Evolutionary conservation across 2,329 filamentous ascomycete species (phyloP).

Genomic region (Xylariales sp.): DNA sequence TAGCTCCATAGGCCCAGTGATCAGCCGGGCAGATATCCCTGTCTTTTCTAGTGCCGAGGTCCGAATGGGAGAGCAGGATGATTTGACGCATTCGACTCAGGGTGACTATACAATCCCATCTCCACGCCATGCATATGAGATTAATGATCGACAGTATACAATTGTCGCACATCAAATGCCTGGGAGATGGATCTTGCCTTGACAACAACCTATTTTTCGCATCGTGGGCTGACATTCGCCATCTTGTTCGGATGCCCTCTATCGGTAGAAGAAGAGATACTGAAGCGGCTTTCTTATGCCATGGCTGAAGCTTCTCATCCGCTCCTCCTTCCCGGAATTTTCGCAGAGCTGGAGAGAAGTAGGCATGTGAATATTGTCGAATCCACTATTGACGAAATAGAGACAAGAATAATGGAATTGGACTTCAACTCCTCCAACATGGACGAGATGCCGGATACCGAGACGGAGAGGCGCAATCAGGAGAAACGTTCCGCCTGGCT

Average conservation of each 20-base stretch:
- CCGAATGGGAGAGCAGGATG: no score
- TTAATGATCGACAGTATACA: conserved; percentile 20
- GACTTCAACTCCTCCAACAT: no score
- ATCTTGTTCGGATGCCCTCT: conserved; percentile 19
- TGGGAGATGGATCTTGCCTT: conserved; percentile 23
- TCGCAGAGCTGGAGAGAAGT: conserved; percentile 25
- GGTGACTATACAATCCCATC: no score
- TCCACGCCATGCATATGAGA: no score
- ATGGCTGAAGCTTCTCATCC: conserved; percentile 17
- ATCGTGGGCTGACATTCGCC: conserved; percentile 15
- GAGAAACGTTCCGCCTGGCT: conserved; percentile 19
- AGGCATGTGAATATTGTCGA: conserved; percentile 19
- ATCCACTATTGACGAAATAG: conserved; percentile 16
- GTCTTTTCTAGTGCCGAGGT: conserved; percentile 15
- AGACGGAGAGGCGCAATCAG: conserved; percentile 8
- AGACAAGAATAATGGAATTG: conserved; percentile 18
- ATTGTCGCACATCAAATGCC: conserved; percentile 21
- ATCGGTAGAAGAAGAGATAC: conserved; percentile 13
- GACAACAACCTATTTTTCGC: conserved; percentile 21
- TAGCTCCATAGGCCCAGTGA: conserved; percentile 16
- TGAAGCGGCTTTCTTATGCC: conserved; percentile 10
- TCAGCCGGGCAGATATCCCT: conserved; percentile 20
- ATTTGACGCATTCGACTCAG: no score
- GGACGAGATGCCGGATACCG: background rate
- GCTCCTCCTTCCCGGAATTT: conserved; percentile 23